These are phyloP conservation scores for Fusarium secorum DNA, from an alignment of 2,329 filamentous ascomycete species.

Conservation along the genomic window DNA sequence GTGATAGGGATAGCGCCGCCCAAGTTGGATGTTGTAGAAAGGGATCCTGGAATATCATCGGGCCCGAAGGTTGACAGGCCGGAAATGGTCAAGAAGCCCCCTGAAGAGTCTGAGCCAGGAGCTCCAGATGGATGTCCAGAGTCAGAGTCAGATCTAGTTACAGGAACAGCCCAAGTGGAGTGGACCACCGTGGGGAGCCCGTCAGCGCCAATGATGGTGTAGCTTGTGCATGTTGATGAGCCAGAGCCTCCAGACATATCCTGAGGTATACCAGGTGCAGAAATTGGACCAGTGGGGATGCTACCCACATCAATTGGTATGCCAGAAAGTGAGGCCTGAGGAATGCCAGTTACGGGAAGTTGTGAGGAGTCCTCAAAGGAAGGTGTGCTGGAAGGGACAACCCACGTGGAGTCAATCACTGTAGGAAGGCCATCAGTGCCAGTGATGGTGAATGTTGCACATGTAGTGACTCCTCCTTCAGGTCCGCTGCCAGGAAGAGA, in stretches of 20 bases:
- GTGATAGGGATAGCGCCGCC: constrained; percentile 19
- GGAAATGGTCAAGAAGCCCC: constrained; percentile 1
- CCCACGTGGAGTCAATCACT: constrained; percentile 47
- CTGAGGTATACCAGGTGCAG: constrained; percentile 17
- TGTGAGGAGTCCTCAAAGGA: constrained; percentile 20
- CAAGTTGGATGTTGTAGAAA: not conserved
- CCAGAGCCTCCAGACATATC: constrained; percentile 16
- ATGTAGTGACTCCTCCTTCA: constrained; percentile 32
- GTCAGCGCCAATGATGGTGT: constrained; percentile 33
- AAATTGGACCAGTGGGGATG: constrained; percentile 18
- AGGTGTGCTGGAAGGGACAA: constrained; percentile 35
- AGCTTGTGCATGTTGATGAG: constrained; percentile 32
- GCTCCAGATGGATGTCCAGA: constrained; percentile 1
- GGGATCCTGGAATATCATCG: not conserved
- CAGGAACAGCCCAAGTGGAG: constrained; percentile 31
- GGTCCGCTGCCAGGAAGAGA: constrained; percentile 9
- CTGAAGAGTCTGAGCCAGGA: constrained; percentile 8
- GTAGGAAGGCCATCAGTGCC: constrained; percentile 47
- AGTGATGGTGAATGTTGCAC: constrained; percentile 43
- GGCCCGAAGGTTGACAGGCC: constrained; percentile 10
- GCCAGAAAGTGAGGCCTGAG: constrained; percentile 21
- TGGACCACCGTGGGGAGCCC: constrained; percentile 34
- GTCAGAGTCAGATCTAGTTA: constrained; percentile 1
- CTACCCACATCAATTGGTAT: constrained; percentile 25
- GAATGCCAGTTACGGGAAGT: constrained; percentile 12